phyloP scores from a whole-genome alignment of 2,329 filamentous ascomycete genomes.

The Aquanectria penicillioides region DNA sequence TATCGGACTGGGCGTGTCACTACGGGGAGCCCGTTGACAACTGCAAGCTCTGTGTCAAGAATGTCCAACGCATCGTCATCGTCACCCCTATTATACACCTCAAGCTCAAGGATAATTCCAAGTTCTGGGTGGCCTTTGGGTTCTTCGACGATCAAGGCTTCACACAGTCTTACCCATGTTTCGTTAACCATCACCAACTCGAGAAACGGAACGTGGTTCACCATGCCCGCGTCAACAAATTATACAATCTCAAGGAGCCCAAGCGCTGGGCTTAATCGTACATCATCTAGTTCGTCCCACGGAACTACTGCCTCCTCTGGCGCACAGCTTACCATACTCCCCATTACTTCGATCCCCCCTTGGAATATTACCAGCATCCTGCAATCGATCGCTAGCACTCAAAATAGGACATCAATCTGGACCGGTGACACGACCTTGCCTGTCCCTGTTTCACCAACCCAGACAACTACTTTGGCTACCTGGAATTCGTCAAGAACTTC shows the following conservation, averaged over 20 bases:
- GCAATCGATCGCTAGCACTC: background rate
- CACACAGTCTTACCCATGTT: too few species aligned
- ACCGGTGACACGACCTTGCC: background rate
- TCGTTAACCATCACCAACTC: too few species aligned
- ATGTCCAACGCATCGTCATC: too few species aligned
- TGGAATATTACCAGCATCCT: background rate
- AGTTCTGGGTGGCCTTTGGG: too few species aligned
- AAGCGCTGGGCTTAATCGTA: background rate
- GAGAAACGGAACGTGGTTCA: too few species aligned
- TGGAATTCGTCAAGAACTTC: conserved; percentile 13
- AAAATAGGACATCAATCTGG: background rate
- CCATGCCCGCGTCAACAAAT: too few species aligned
- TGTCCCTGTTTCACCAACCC: background rate
- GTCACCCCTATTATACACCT: too few species aligned
- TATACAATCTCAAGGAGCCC: background rate
- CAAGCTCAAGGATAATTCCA: too few species aligned
- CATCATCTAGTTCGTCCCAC: background rate
- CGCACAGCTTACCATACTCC: background rate
- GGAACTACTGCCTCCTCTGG: background rate
- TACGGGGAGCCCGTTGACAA: background rate
- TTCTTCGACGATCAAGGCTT: too few species aligned
- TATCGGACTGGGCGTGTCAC: background rate
- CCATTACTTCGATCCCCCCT: background rate
- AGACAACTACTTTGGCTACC: background rate
- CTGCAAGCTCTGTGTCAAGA: background rate